Evolutionary conservation across 2,329 filamentous ascomycete genomes (phyloP).

Genomic region (Dactylellina cionopaga): DNA sequence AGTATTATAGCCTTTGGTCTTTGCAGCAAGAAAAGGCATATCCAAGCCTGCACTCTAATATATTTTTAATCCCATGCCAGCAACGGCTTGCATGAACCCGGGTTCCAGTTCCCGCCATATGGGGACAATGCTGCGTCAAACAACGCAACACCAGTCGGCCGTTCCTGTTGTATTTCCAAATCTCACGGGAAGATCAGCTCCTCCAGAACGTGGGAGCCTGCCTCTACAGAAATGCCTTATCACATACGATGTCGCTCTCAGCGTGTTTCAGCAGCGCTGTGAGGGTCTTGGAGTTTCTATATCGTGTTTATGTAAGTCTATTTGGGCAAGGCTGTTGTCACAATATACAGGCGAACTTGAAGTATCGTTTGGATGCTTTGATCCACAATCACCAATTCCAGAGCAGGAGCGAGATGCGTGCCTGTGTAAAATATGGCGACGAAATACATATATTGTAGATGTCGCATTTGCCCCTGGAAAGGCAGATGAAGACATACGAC

Average conservation of each 20-base stretch:
- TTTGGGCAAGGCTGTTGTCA: slow-evolving; percentile 75
- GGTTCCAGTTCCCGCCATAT: slow-evolving; percentile 1
- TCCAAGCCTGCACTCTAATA: slow-evolving; percentile 9
- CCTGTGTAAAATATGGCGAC: slow-evolving; percentile 67
- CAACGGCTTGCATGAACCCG: slow-evolving; percentile 25
- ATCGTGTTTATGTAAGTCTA: slow-evolving; percentile 74
- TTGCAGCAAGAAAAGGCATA: not conserved
- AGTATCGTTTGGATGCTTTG: slow-evolving; percentile 86
- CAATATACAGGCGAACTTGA: slow-evolving; percentile 69
- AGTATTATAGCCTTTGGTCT: slow-evolving; percentile 4
- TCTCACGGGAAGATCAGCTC: slow-evolving; percentile 57
- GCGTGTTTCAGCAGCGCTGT: slow-evolving; percentile 64
- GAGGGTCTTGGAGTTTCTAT: slow-evolving; percentile 70
- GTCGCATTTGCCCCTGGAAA: slow-evolving; percentile 40
- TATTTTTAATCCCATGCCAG: slow-evolving; percentile 19
- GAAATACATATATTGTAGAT: slow-evolving; percentile 22
- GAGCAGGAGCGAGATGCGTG: slow-evolving; percentile 72
- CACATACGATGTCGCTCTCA: slow-evolving; percentile 60
- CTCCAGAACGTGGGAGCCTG: slow-evolving; percentile 27
- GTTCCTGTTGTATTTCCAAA: slow-evolving; percentile 55
- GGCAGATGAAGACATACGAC: slow-evolving; percentile 21
- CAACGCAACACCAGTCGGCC: slow-evolving; percentile 30
- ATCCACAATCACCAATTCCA: slow-evolving; percentile 77
- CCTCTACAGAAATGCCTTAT: slow-evolving; percentile 52
- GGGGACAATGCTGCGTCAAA: slow-evolving; percentile 3